A percentile compares a stretch with the other conserved stretches of the same genome.
These are phyloP conservation scores for Gnaphalium uliginosum DNA, from an alignment of 129 eudicot genomes.

Conservation along the genomic window DNA sequence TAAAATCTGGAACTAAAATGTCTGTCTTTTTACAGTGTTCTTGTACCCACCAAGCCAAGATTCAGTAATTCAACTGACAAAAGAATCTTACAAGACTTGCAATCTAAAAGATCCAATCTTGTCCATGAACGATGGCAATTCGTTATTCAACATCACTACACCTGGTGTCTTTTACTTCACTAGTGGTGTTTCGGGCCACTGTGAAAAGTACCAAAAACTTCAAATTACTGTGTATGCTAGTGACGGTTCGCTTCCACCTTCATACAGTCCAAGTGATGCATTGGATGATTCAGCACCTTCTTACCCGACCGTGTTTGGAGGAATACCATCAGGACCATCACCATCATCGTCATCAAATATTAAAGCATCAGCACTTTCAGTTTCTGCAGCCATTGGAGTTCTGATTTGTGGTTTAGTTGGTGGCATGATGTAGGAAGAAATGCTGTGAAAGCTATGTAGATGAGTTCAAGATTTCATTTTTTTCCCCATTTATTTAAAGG, in stretches of 20 bases:
- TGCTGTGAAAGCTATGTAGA: constrained; percentile 21
- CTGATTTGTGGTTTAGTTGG: constrained; percentile 41
- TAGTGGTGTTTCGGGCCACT: constrained; percentile 77
- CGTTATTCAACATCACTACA: constrained; percentile 72
- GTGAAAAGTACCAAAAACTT: constrained; percentile 72
- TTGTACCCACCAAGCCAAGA: constrained; percentile 96
- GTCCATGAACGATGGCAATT: constrained; percentile 85
- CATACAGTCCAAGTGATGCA: constrained; percentile 50
- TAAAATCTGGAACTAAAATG: constrained; percentile 15
- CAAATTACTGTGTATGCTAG: constrained; percentile 47
- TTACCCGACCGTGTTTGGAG: constrained; percentile 68
- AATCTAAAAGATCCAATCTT: constrained; percentile 79
- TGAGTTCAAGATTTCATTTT: constrained; percentile 23
- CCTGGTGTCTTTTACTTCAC: constrained; percentile 82
- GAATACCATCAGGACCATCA: constrained; percentile 66
- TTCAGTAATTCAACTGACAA: constrained; percentile 83
- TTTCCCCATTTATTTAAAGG: not conserved
- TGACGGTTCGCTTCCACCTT: constrained; percentile 62
- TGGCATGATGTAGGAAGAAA: constrained; percentile 28
- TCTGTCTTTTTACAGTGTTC: constrained; percentile 56
- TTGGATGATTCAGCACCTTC: constrained; percentile 63
- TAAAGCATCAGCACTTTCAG: constrained; percentile 25
- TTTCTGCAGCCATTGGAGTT: constrained; percentile 36
- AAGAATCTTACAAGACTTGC: constrained; percentile 62
- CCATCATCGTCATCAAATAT: constrained; percentile 35